A percentile compares a stretch with the other conserved stretches of the same genome.
phyloP scores from a whole-genome alignment of 1,139 yeast genomes.

The Sugiyamaella xylanicola region DNA sequence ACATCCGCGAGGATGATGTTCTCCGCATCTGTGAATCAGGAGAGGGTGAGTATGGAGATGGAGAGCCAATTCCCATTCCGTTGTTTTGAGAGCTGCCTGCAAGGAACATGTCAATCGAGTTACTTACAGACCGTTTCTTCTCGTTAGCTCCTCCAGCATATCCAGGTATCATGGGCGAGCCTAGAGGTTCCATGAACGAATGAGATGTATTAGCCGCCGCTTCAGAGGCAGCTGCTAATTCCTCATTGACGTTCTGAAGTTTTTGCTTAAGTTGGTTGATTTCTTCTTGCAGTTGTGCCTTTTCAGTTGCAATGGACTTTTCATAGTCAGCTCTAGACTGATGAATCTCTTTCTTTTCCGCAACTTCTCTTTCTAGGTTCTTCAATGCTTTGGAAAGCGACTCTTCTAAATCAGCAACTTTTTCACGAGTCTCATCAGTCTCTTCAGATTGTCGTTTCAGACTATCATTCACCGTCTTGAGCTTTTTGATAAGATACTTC shows the following conservation, averaged over 20 bases:
- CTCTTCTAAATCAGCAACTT: slow-evolving; percentile 26
- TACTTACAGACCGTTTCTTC: slow-evolving; percentile 20
- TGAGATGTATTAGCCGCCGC: background rate
- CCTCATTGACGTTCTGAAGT: slow-evolving; percentile 1
- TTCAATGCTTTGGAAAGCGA: background rate
- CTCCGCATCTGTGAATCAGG: slow-evolving; percentile 17
- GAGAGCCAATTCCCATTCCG: background rate
- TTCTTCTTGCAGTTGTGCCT: slow-evolving; percentile 29
- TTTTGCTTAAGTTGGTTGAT: slow-evolving; percentile 18
- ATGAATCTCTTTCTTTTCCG: background rate
- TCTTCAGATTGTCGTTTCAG: slow-evolving; percentile 29
- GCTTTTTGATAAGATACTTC: slow-evolving; percentile 30
- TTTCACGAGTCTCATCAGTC: slow-evolving; percentile 33
- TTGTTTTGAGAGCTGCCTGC: background rate
- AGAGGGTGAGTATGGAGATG: slow-evolving; percentile 16
- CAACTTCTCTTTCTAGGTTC: background rate
- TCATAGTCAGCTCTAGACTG: background rate
- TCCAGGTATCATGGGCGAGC: slow-evolving; percentile 17
- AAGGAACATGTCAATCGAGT: slow-evolving; percentile 18
- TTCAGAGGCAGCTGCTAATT: slow-evolving; percentile 6
- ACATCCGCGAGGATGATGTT: slow-evolving; percentile 8
- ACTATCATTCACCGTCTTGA: slow-evolving; percentile 32
- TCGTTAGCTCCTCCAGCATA: slow-evolving; percentile 17
- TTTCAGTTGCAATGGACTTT: slow-evolving; percentile 23
- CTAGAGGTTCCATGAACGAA: slow-evolving; percentile 12